Conservation (phyloP, 331 rosid species). For the Erythrophleum ivorense region DNA sequence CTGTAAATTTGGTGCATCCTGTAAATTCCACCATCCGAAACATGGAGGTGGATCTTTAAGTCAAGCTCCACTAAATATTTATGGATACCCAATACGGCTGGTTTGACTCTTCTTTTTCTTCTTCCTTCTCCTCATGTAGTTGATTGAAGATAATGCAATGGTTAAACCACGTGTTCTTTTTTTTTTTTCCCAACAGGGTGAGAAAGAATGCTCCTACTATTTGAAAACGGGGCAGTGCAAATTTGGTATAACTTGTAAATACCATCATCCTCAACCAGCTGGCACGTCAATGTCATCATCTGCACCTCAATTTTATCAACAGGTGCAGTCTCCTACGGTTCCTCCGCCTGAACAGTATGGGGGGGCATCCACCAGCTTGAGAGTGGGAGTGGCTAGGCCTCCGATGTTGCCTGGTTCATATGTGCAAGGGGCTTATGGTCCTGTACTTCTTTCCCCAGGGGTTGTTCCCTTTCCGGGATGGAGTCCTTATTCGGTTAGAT, state of each 20-base stretch:
- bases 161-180: constrained; percentile 14
- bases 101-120: constrained; percentile 45
- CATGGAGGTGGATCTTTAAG: constrained; percentile 79
- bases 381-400: constrained; percentile 93
- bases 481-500: constrained; percentile 86
- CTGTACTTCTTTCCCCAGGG: constrained; percentile 77
- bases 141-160: constrained; percentile 16
- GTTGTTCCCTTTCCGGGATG: constrained; percentile 83
- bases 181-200: constrained; percentile 62
- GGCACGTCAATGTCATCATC: constrained; percentile 69
- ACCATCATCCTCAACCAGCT: constrained; percentile 88
- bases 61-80: constrained; percentile 80
- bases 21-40: constrained; percentile 94
- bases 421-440: constrained; percentile 88
- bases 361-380: constrained; percentile 68
- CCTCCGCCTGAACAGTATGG: constrained; percentile 78
- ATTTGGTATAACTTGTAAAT: constrained; percentile 93
- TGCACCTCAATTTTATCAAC: constrained; percentile 91
- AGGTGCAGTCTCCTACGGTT: constrained; percentile 88
- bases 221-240: constrained; percentile 99
- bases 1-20: constrained; percentile 94
- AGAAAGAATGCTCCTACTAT: constrained; percentile 97
- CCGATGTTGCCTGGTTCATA: constrained; percentile 77
- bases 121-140: background rate
- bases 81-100: constrained; percentile 83